Evolutionary conservation across 768 basidiomycete genomes (phyloP).

Genomic region (Phaffia australis): DNA sequence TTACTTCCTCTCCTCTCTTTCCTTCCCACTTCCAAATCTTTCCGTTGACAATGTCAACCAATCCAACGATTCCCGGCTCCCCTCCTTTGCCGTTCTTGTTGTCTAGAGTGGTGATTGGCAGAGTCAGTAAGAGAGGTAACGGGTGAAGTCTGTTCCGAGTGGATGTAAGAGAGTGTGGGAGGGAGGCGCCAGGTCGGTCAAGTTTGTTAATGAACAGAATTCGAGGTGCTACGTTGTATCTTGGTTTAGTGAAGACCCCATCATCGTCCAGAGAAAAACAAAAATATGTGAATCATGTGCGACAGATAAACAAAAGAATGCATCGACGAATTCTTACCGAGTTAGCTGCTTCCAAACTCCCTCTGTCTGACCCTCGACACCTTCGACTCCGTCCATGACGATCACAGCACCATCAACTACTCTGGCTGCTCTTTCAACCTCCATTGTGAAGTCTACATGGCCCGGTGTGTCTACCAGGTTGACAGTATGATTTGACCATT

Average conservation of each 20-base stretch:
- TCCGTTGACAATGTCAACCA: slow-evolving; percentile 76
- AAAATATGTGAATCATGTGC: not conserved
- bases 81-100: slow-evolving; percentile 54
- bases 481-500: slow-evolving; percentile 40
- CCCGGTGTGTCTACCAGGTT: slow-evolving; percentile 86
- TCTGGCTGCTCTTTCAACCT: slow-evolving; percentile 83
- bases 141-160: slow-evolving; percentile 47
- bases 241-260: slow-evolving; percentile 32
- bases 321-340: slow-evolving; percentile 46
- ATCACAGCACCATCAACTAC: slow-evolving; percentile 83
- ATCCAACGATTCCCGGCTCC: slow-evolving; percentile 72
- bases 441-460: slow-evolving; percentile 94
- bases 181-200: slow-evolving; percentile 74
- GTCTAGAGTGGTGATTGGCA: slow-evolving; percentile 70
- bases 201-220: slow-evolving; percentile 80
- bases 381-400: slow-evolving; percentile 78
- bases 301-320: not conserved
- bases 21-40: slow-evolving; percentile 63
- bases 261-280: too few relatives aligned
- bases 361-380: slow-evolving; percentile 79
- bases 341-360: slow-evolving; percentile 81
- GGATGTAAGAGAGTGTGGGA: slow-evolving; percentile 59
- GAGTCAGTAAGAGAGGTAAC: slow-evolving; percentile 55
- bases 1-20: slow-evolving; percentile 45
- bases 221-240: slow-evolving; percentile 67